Conservation (phyloP, 345 rosid genomes). For the Euclidium syriacum region DNA sequence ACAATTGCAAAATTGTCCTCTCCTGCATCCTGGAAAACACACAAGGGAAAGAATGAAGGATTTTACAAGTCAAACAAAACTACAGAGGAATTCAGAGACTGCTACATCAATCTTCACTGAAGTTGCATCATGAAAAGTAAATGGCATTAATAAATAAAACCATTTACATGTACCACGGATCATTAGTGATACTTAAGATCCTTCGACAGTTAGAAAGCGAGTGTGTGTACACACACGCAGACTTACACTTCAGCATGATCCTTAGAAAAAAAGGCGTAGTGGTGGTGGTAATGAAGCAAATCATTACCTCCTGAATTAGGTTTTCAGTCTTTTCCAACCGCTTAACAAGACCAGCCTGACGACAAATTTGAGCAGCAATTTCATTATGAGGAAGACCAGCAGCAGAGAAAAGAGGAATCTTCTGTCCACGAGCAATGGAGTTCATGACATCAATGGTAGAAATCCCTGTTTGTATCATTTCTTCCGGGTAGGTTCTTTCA, state of each 20-base stretch:
- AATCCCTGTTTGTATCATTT: constrained; percentile 98
- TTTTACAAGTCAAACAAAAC: background rate
- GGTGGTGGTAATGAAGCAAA: background rate
- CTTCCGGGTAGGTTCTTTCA: constrained; percentile 99
- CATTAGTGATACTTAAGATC: background rate
- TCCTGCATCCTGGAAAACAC: constrained; percentile 56
- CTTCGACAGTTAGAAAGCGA: background rate
- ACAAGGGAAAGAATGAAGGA: background rate
- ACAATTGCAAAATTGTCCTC: constrained; percentile 99
- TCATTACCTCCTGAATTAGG: constrained; percentile 66
- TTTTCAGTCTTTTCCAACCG: constrained; percentile 84
- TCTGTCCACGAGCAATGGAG: constrained; percentile 98
- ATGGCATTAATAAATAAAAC: background rate
- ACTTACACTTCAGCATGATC: background rate
- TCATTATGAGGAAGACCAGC: constrained; percentile 99
- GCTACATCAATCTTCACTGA: background rate
- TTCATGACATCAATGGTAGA: constrained; percentile 99
- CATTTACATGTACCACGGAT: background rate
- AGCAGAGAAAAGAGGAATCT: constrained; percentile 98
- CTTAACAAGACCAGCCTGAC: constrained; percentile 98
- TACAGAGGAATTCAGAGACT: background rate
- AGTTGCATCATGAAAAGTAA: background rate
- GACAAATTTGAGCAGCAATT: constrained; percentile 99
- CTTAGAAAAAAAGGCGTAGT: background rate
- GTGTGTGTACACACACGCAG: background rate